Conservation (phyloP, 495 filamentous ascomycete genomes). For the Neurospora hispaniola region DNA sequence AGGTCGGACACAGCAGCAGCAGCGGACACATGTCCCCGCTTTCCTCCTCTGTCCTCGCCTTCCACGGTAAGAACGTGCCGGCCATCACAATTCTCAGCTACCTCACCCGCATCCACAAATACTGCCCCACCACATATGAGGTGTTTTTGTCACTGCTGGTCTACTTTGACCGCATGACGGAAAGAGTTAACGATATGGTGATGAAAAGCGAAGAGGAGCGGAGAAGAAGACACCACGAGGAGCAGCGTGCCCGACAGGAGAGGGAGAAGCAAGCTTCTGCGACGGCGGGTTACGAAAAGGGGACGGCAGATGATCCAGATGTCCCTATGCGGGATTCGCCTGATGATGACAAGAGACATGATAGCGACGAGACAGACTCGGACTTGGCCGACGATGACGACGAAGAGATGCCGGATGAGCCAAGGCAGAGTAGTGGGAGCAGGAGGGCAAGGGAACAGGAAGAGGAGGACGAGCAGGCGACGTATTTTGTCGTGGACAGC, state of each 20-base stretch:
- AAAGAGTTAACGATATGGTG: constrained; percentile 67
- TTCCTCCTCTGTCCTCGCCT: constrained; percentile 89
- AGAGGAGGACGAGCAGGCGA: constrained; percentile 20
- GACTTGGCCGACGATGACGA: constrained; percentile 32
- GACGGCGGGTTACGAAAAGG: not conserved
- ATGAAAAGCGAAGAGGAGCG: constrained; percentile 32
- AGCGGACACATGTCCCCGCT: constrained; percentile 50
- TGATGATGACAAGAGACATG: constrained; percentile 15
- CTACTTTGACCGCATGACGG: constrained; percentile 99
- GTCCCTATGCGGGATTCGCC: constrained; percentile 24
- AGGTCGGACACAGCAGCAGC: constrained; percentile 29
- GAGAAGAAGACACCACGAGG: constrained; percentile 15
- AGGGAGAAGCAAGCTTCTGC: not conserved
- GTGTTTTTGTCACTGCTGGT: constrained; percentile 92
- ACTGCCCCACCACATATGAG: constrained; percentile 97
- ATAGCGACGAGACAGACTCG: constrained; percentile 27
- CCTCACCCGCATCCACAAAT: constrained; percentile 92
- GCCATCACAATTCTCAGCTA: constrained; percentile 97
- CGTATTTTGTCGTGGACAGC: constrained; percentile 94
- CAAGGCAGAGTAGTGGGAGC: not conserved
- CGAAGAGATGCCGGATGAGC: constrained; percentile 3
- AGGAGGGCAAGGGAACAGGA: constrained; percentile 2
- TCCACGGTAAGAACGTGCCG: constrained; percentile 97
- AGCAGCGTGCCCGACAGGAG: constrained; percentile 7
- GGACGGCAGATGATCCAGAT: constrained; percentile 14